Evolutionary conservation across 2,329 filamentous ascomycete species (phyloP), one percentile per base, ranked within the genome.

Genomic region (Hypoxylon rubiginosum): DNA sequence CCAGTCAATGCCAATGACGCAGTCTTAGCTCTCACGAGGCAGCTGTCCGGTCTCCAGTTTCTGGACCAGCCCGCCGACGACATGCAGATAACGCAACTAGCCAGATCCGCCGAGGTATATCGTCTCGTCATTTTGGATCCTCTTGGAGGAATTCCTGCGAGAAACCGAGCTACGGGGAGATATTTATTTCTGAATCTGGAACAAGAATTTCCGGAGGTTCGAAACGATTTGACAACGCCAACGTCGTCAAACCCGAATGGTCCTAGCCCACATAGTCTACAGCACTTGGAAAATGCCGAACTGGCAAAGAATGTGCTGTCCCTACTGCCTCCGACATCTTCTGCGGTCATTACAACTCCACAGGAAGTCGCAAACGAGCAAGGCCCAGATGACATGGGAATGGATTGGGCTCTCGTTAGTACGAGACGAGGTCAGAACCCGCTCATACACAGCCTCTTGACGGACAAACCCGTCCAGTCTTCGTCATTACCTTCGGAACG

Each of bases 111-210:
- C 73, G 58, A 75, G 75, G 52, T 99, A 5, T 95, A 98, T 75
- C 88, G 95, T 36, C 84, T 99, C 45, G 97, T 99, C 67, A 83
- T 99, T 28, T 84, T 99, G 6, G 96, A 99, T 77, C 90, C 92
- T 0, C 81, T 94, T 0, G 96, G 96, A 2, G 95, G 94, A 0
- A 93, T 94, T 49, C 96, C 96, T 0, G 84, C 92, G 64, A 80
- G 85, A 74, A 80, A 87, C 76, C 78, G 86, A 70, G 81, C 86
- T 48, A 81, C 91, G 78, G 87, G 85, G 54, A 86, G 91, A 1
- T 91, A 96, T 76, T 88, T 96, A 7, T 98, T 97, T 75, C 88
- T 99, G 75, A 99, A 99, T 73, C 85, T 99, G 61, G 92, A 97
- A 75, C 94, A 98, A 75, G 95, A 99, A 76, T 97, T 92, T 71